A percentile compares a stretch with the other conserved stretches of the same genome.
These are phyloP conservation scores for Ogataea hybrid DNA, from an alignment of 1,139 yeast species.

Conservation along the genomic window DNA sequence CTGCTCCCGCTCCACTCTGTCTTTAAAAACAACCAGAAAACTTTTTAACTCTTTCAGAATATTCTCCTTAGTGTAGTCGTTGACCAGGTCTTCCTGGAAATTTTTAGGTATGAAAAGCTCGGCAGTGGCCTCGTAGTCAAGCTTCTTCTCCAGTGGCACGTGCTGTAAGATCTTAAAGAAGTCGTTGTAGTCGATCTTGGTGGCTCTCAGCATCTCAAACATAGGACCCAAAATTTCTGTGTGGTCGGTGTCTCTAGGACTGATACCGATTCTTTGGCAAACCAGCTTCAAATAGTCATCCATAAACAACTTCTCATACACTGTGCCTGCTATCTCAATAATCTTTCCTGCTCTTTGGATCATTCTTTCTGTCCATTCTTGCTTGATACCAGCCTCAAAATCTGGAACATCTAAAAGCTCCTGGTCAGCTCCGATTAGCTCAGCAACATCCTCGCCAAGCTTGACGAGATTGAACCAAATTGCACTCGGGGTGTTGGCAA, in stretches of 20 bases:
- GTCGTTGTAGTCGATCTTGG: conserved; percentile 75
- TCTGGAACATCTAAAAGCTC: too few species aligned
- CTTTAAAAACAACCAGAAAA: conserved; percentile 43
- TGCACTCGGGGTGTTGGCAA: too few species aligned
- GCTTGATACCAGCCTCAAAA: too few species aligned
- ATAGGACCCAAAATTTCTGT: conserved; percentile 57
- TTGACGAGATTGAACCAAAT: too few species aligned
- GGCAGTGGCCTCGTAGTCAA: conserved; percentile 29
- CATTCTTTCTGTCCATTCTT: too few species aligned
- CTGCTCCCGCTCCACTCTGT: conserved; percentile 39
- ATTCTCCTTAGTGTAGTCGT: conserved; percentile 36
- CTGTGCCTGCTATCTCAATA: conserved; percentile 62
- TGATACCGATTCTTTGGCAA: conserved; percentile 67
- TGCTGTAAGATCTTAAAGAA: conserved; percentile 68
- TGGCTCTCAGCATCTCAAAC: conserved; percentile 56
- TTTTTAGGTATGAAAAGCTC: conserved; percentile 26
- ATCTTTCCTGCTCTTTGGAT: conserved; percentile 64
- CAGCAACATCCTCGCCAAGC: too few species aligned
- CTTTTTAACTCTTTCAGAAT: conserved; percentile 34
- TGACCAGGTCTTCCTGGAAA: conserved; percentile 23
- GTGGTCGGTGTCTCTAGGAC: conserved; percentile 42
- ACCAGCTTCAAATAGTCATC: conserved; percentile 58
- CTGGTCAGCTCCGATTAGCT: too few species aligned
- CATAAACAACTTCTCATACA: conserved; percentile 63
- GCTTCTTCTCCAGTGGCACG: conserved; percentile 32